A percentile compares a stretch with the other conserved stretches of the same genome.
phyloP scores from a whole-genome alignment of 1,284 basidiomycete genomes.

The Rhizoctonia solani region DNA sequence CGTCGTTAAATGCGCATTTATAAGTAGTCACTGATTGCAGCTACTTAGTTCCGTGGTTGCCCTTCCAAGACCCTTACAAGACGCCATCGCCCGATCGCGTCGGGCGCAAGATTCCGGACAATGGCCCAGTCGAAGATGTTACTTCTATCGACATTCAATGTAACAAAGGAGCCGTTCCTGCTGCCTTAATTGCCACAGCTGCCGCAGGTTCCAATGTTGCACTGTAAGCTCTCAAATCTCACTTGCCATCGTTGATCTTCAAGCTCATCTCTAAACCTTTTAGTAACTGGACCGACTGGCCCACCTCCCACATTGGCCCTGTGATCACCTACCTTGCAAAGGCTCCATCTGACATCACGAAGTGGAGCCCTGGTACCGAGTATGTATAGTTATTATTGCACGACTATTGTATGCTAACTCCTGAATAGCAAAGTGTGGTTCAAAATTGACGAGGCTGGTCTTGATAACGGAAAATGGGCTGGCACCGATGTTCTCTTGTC shows the following conservation, averaged over 20 bases:
- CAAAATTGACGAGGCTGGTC: slow-evolving; percentile 35
- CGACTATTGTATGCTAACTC: slow-evolving; percentile 39
- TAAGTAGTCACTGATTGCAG: slow-evolving; percentile 38
- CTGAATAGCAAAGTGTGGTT: slow-evolving; percentile 33
- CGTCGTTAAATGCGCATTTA: slow-evolving; percentile 42
- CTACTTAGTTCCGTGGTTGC: slow-evolving; percentile 15
- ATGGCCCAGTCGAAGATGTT: slow-evolving; percentile 41
- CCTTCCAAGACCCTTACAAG: slow-evolving; percentile 10
- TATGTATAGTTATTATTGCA: slow-evolving; percentile 55
- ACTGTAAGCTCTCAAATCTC: slow-evolving; percentile 48
- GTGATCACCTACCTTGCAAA: slow-evolving; percentile 33
- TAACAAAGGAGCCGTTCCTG: slow-evolving; percentile 25
- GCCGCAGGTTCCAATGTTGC: slow-evolving; percentile 41
- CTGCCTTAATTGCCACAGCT: slow-evolving; percentile 15
- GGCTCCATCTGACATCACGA: too few relatives aligned
- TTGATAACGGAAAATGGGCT: slow-evolving; percentile 44
- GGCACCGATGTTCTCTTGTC: slow-evolving; percentile 39
- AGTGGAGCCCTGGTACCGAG: slow-evolving; percentile 46
- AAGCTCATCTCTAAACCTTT: slow-evolving; percentile 11
- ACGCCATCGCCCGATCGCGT: slow-evolving; percentile 3
- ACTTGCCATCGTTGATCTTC: slow-evolving; percentile 48
- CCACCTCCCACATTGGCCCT: slow-evolving; percentile 32
- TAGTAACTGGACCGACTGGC: slow-evolving; percentile 31
- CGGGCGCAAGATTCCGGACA: slow-evolving; percentile 31
- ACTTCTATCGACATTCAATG: slow-evolving; percentile 31